Evolutionary conservation across 2,329 filamentous ascomycete species (phyloP), one percentile per base, ranked within the genome.

Genomic region (Drechslerella stenobrocha): DNA sequence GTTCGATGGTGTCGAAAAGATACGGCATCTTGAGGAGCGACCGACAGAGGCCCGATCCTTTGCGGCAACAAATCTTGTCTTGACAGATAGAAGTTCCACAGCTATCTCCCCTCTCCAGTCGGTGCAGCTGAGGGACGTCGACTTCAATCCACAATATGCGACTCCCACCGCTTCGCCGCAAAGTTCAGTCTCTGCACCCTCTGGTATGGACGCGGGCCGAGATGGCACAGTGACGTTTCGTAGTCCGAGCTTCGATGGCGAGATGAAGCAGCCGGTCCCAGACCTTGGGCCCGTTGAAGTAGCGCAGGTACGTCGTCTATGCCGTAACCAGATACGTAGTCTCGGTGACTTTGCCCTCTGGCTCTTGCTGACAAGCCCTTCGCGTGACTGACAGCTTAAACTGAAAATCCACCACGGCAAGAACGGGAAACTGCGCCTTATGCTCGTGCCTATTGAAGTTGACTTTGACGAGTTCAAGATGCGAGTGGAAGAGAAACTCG

Each of bases 81-180:
- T 93, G 75, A 87, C 89, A 26, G 88, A 88, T 50, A 80, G 96
- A 32, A 51, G 53, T 9, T 67, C 63, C 7, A 67, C 55, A 51
- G 61, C 5, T 48, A 32, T 15, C 8, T 42, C 9, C 37, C 60
- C 15, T 26, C 23, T 23, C 24, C 20, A 7, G 34, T 20, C 3
- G 30, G 40, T 15, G 3, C 35, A 1, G 26, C 44, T 26, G 6
- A 30, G 23, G n/a, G 26, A 26, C 6, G 26, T 83, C 75, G 85
- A 90, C 6, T 26, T 26, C 26, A 26, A 26, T n/a, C 22, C 22
- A 3, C 44, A 72, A 89, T 83, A 91, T 70, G 96, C 97, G 79
- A 92, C 93, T 18, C 93, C 93, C n/a, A 97, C 92, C n/a, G 92
- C 93, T 45, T 92, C 93, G 5, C 92, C 93, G 2, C 92, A 97